Base-by-base conservation (phyloP, 441 rosid species). In the Populus hybrid region DNA sequence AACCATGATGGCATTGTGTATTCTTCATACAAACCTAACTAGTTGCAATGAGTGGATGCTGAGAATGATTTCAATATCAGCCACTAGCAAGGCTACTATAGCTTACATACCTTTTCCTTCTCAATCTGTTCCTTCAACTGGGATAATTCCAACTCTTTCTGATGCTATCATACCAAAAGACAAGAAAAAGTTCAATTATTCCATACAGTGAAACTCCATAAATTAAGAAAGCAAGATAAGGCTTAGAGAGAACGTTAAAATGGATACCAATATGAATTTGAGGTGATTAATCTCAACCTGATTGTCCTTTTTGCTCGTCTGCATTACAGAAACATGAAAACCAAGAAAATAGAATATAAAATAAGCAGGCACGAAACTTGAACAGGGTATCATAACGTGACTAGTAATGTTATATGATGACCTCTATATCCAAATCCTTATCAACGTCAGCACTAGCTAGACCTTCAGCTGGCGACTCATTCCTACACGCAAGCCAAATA, bases 81-180 rank as follows among this genome's bases (percentile, higher is more conserved):
- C 69, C 66, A 14, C 28, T 23, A 12, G 28, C 71, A 75, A 70
- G 36, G 80, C 77, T 21, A 46, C 66, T 36, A 40, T 20, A 70
- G 76, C 68, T 66, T n/a, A 73, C 50, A 38, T 82, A 93, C 97
- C 91, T 92, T 88, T 87, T 92, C 97, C 87, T 86, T 91, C 84
- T 92, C 91, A 83, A 93, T 92, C 77, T 86, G 94, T 78, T 93
- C 91, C 83, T 92, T 93, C 87, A 95, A 82, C 72, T 6, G 84
- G 73, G 91, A 89, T 80, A 95, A 71, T 83, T 95, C 96, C 86
- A 87, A 79, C 89, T 92, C 96, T 85, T 92, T 95, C 77, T 93
- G 89, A 81, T 83, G 90, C 99, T 93, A 85, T 73, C 68, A 79
- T 84, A 69, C 83, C 74, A 85, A 82, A 34, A 78, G 65, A 81